phyloP scores from a whole-genome alignment of 2,329 filamentous ascomycete genomes.

The Aureobasidium sp. region DNA sequence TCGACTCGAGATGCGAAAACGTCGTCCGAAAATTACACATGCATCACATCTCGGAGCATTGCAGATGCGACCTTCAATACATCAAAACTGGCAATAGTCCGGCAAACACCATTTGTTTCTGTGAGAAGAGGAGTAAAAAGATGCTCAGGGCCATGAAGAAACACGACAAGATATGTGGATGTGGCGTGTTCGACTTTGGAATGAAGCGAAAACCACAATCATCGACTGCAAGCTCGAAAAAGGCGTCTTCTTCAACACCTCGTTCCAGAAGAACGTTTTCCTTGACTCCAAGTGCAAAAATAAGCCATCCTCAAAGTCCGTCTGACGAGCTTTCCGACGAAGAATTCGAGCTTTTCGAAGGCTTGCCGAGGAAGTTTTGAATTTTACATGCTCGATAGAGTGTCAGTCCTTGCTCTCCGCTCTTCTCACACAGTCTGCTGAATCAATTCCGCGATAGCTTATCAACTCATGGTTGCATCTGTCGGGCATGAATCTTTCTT shows the following conservation, averaged over 20 bases:
- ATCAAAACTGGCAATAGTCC: neutral
- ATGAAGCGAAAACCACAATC: neutral
- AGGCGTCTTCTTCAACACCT: neutral
- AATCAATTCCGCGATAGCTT: too few relatives aligned
- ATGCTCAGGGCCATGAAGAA: neutral
- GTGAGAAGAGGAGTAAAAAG: neutral
- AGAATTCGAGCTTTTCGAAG: too few relatives aligned
- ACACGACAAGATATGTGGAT: neutral
- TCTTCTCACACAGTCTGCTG: too few relatives aligned
- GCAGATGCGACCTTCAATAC: neutral
- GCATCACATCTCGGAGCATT: neutral
- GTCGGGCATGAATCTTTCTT: too few relatives aligned
- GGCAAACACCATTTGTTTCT: neutral
- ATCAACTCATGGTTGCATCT: too few relatives aligned
- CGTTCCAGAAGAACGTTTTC: too few relatives aligned
- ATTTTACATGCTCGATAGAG: too few relatives aligned
- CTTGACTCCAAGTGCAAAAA: too few relatives aligned
- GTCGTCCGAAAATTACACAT: neutral
- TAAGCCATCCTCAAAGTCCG: too few relatives aligned
- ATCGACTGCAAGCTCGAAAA: neutral
- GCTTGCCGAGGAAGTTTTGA: too few relatives aligned
- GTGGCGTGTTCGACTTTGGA: neutral
- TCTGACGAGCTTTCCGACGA: too few relatives aligned
- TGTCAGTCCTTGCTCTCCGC: too few relatives aligned
- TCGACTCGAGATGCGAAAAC: neutral